Conservation (phyloP, 2,329 filamentous ascomycete genomes). For the Apiospora saccharicola region DNA sequence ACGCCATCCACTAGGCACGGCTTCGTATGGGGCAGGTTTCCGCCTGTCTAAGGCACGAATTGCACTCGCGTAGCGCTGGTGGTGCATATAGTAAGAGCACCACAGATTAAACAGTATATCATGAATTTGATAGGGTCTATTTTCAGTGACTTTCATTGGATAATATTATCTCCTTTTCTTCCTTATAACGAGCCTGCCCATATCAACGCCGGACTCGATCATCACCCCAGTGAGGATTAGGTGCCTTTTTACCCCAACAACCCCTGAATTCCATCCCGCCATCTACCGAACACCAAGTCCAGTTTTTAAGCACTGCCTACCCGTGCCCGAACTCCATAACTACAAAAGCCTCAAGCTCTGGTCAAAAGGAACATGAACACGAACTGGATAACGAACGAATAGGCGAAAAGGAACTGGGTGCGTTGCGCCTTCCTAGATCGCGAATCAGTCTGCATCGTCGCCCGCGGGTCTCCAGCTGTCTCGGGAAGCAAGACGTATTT, state of each 20-base stretch:
- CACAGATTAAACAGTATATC: not conserved
- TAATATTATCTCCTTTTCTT: not conserved
- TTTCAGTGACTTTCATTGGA: not conserved
- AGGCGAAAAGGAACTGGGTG: constrained; percentile 91
- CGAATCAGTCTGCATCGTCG: constrained; percentile 74
- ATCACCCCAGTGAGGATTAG: not conserved
- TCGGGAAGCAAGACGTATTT: constrained; percentile 96
- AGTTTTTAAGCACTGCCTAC: constrained; percentile 5
- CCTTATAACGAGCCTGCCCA: not conserved
- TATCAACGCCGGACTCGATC: not conserved
- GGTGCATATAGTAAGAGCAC: not conserved
- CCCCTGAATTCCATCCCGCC: constrained; percentile 5
- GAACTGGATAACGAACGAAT: constrained; percentile 93
- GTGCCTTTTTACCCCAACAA: not conserved
- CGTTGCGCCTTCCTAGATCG: constrained; percentile 85
- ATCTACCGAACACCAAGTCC: constrained; percentile 21
- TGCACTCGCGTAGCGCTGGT: not conserved
- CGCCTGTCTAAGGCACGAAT: not conserved
- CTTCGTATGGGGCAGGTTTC: not conserved
- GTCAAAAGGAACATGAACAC: constrained; percentile 87
- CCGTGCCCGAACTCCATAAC: constrained; percentile 15
- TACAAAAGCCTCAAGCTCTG: constrained; percentile 36
- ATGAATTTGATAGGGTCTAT: not conserved
- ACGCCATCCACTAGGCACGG: not conserved
- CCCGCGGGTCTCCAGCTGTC: constrained; percentile 69